Conservation (phyloP, 2,329 filamentous ascomycete genomes). For the Lanzia echinophila region DNA sequence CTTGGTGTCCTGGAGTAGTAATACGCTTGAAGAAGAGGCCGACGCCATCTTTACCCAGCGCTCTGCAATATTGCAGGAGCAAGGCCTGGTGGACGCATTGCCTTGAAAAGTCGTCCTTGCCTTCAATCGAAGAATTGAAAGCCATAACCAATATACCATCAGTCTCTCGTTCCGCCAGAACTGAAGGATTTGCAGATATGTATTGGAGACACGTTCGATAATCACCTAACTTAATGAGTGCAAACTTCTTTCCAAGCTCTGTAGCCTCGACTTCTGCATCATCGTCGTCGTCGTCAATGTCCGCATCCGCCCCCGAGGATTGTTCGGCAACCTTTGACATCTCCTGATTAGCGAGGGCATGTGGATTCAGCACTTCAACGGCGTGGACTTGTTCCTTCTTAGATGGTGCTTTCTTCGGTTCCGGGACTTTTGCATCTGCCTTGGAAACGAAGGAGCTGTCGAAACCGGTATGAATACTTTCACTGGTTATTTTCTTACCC, state of each 20-base stretch:
- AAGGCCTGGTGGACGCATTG: conserved; percentile 92
- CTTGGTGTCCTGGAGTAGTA: conserved; percentile 82
- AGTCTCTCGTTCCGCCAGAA: conserved; percentile 78
- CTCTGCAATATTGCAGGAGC: conserved; percentile 88
- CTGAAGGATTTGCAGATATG: conserved; percentile 68
- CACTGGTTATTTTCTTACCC: conserved; percentile 85
- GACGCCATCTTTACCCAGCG: conserved; percentile 81
- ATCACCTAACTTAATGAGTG: conserved; percentile 67
- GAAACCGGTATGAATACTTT: conserved; percentile 82
- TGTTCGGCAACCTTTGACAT: conserved; percentile 35
- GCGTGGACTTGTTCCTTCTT: conserved; percentile 43
- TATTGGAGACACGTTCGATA: conserved; percentile 70
- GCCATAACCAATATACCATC: conserved; percentile 87
- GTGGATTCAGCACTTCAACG: conserved; percentile 73
- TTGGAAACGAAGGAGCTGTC: conserved; percentile 78
- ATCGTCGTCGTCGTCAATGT: conserved; percentile 59
- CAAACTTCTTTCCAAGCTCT: conserved; percentile 72
- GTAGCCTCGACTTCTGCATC: conserved; percentile 72
- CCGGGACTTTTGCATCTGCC: conserved; percentile 31
- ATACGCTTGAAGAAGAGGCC: conserved; percentile 94
- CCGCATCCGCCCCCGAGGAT: conserved; percentile 54
- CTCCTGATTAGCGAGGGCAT: conserved; percentile 36
- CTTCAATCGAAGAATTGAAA: conserved; percentile 78
- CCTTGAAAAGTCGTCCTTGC: conserved; percentile 66
- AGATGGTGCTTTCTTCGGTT: conserved; percentile 26